phyloP scores from a whole-genome alignment of 768 basidiomycete species.

The Pholiota molesta region DNA sequence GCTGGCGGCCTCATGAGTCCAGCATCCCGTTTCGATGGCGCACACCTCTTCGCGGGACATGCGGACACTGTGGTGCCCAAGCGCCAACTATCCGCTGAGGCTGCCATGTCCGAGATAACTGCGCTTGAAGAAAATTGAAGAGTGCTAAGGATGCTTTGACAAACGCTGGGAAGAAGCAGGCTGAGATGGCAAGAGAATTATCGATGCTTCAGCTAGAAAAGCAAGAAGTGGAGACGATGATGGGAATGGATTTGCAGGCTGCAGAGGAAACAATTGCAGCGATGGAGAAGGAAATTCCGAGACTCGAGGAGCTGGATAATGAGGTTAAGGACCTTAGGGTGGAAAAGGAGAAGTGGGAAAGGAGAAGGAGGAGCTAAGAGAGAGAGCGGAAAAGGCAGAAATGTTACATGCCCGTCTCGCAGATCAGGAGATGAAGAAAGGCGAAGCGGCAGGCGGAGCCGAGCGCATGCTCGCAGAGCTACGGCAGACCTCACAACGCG shows the following conservation, averaged over 20 bases:
- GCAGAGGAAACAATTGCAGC: conserved; percentile 67
- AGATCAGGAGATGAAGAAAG: conserved; percentile 33
- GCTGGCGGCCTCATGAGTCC: conserved; percentile 40
- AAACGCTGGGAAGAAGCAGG: conserved; percentile 62
- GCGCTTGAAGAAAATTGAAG: conserved; percentile 66
- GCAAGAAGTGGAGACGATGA: conserved; percentile 64
- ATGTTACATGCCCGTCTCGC: conserved; percentile 32
- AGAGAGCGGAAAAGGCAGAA: conserved; percentile 46
- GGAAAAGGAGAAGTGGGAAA: conserved; percentile 49
- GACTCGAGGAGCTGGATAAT: conserved; percentile 49
- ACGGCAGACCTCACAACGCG: conserved; percentile 31
- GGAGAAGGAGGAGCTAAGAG: conserved; percentile 41
- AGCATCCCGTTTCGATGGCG: conserved; percentile 71
- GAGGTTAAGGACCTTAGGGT: conserved; percentile 50
- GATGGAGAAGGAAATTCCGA: conserved; percentile 57
- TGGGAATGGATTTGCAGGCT: conserved; percentile 66
- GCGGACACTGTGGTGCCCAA: conserved; percentile 64
- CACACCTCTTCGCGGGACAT: conserved; percentile 86
- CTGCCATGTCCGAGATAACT: conserved; percentile 46
- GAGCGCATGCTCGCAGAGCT: conserved; percentile 40
- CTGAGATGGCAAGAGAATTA: conserved; percentile 62
- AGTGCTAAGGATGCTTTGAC: conserved; percentile 61
- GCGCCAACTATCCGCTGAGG: conserved; percentile 43
- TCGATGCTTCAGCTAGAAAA: conserved; percentile 68
- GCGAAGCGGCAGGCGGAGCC: conserved; percentile 38